phyloP scores from a whole-genome alignment of 2,329 filamentous ascomycete genomes.

The Berkeleyomyces basicola region DNA sequence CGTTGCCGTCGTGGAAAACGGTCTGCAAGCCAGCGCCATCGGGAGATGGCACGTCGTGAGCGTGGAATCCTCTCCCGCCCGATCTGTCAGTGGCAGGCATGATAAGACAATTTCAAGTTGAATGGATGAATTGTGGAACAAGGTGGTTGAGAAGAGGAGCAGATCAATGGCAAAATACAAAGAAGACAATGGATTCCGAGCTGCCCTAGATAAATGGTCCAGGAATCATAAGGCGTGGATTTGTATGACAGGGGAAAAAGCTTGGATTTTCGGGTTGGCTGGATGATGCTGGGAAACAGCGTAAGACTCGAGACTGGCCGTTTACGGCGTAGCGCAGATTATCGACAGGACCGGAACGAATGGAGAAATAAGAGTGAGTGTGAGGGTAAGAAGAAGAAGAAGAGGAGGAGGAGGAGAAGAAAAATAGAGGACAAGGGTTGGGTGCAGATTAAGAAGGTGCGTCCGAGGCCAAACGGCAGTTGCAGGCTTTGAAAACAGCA shows the following conservation, averaged over 20 bases:
- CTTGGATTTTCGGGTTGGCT: not conserved
- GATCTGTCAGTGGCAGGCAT: not conserved
- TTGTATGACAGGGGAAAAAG: not conserved
- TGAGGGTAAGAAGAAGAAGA: not conserved
- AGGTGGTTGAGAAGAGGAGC: not conserved
- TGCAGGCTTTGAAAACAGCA: not conserved
- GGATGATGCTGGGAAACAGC: not conserved
- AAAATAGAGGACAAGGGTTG: not conserved
- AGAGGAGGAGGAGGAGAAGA: not conserved
- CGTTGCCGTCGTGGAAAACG: not conserved
- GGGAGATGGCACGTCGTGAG: not conserved
- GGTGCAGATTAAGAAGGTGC: not conserved
- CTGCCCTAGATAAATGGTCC: not conserved
- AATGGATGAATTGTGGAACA: not conserved
- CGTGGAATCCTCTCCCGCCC: not conserved
- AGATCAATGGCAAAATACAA: not conserved
- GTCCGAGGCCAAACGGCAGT: not conserved
- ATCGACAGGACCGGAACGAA: not conserved
- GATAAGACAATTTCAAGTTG: not conserved
- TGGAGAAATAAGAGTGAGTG: not conserved
- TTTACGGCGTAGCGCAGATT: not conserved
- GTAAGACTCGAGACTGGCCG: not conserved
- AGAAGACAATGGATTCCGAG: not conserved
- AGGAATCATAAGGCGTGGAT: not conserved
- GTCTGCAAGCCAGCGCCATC: not conserved